phyloP scores from a whole-genome alignment of 495 filamentous ascomycete species.

The Tetracladium marchalianum region DNA sequence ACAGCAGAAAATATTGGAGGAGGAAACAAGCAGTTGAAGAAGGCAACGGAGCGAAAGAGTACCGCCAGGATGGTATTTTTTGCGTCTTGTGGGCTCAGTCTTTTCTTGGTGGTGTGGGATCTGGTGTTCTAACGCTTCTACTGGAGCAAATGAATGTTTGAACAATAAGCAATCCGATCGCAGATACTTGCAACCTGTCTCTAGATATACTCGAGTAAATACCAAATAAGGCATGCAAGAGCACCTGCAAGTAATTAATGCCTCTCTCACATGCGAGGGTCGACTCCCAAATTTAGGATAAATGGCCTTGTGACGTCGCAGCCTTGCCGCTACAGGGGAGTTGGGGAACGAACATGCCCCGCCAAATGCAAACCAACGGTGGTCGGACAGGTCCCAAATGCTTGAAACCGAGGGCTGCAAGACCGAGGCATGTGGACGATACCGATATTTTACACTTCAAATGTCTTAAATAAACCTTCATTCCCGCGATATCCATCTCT shows the following conservation, averaged over 20 bases:
- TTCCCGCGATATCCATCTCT: too few species aligned
- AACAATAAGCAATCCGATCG: background rate
- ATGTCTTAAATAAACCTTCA: too few species aligned
- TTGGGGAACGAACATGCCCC: too few species aligned
- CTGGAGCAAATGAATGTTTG: too few species aligned
- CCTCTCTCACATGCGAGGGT: too few species aligned
- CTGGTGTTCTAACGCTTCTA: conserved; percentile 55
- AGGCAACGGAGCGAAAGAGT: conserved; percentile 69
- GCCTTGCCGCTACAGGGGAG: too few species aligned
- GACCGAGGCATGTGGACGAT: too few species aligned
- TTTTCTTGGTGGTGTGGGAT: conserved; percentile 86
- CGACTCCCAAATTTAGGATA: background rate
- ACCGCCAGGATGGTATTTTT: conserved; percentile 85
- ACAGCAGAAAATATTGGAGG: conserved; percentile 79
- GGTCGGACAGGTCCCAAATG: too few species aligned
- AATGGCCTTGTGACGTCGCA: background rate
- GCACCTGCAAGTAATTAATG: background rate
- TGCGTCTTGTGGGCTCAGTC: conserved; percentile 70
- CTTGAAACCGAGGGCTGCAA: too few species aligned
- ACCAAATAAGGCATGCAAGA: background rate
- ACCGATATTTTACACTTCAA: too few species aligned
- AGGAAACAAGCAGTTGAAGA: conserved; percentile 86
- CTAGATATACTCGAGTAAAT: background rate
- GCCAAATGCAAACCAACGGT: too few species aligned
- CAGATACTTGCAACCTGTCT: background rate